Evolutionary conservation across 345 rosid genomes (phyloP), one percentile per base, ranked within the genome.

Genomic region (Melastoma malabathricum): DNA sequence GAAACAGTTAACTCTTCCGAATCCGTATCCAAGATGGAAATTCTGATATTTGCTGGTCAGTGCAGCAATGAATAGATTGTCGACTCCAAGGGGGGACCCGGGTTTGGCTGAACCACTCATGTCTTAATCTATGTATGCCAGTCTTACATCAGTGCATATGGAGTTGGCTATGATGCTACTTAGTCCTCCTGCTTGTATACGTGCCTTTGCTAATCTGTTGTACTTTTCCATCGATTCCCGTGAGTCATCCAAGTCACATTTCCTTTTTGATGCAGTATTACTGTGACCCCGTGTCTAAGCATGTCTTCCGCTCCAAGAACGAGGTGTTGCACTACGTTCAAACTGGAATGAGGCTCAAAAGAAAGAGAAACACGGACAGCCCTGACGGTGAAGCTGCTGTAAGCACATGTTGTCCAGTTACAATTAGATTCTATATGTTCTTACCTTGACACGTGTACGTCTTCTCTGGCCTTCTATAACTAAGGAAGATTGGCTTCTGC

Each of bases 301-400:
- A 56, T 15, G 50, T 61, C 34, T 78, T 75, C 59, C 68, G 83
- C 53, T 74, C 80, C 10, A 78, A 67, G 72, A 64, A 58, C 47
- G 83, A 78, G 44, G 80, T 72, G 23, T 75, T 57, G 31, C 23
- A 56, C 55, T 78, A 60, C 59, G 56, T 78, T 64, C 72, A 75
- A 57, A 66, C 68, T 3, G 83, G 80, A 60, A 57, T 57, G 2
- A 15, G 53, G 34, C 63, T 49, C 20, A 72, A 65, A 64, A 67
- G 17, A 46, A 61, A 10, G 44, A 75, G 34, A 46, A 47, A 3
- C 10, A 17, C 27, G 18, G 65, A 63, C 18, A 58, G 54, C 46
- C 38, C 58, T 25, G 44, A 53, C 41, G 18, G 39, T 4, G 34
- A 50, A 25, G 34, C 27, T n/a, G 38, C 15, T 6, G 43, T 5